Percentiles rank a stretch among this genome's conserved stretches.
Conservation (phyloP, 495 filamentous ascomycete species). For the Aspergillus sclerotioniger region DNA sequence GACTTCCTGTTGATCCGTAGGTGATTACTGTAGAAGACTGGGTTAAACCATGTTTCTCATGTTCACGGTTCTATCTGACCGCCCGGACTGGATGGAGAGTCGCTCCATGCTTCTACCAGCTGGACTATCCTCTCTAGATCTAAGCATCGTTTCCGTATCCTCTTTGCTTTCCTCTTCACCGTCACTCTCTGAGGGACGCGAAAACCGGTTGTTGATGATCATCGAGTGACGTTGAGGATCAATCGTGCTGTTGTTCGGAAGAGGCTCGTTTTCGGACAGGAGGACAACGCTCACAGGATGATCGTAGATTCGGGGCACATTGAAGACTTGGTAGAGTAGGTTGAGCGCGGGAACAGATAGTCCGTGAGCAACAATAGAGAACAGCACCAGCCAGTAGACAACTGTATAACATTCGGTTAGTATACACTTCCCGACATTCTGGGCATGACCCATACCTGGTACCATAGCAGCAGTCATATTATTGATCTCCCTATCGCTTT, state of each 20-base stretch:
- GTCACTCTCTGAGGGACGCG: constrained; percentile 30
- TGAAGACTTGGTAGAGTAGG: constrained; percentile 41
- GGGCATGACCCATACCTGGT: constrained; percentile 28
- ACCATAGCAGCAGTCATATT: constrained; percentile 47
- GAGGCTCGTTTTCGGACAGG: constrained; percentile 47
- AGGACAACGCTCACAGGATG: constrained; percentile 50
- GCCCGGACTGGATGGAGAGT: background rate
- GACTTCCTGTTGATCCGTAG: background rate
- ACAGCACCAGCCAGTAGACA: constrained; percentile 58
- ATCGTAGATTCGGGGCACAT: constrained; percentile 48
- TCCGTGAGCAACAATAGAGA: constrained; percentile 58
- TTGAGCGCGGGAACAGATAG: constrained; percentile 55
- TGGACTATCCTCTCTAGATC: constrained; percentile 11
- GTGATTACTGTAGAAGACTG: background rate
- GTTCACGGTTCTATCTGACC: constrained; percentile 1
- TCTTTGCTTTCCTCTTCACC: constrained; percentile 10
- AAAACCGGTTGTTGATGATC: constrained; percentile 57
- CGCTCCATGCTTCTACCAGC: background rate
- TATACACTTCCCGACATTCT: background rate
- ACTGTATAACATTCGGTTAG: constrained; percentile 26
- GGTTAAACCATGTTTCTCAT: constrained; percentile 11
- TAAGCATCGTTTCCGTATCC: constrained; percentile 3
- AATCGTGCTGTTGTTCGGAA: constrained; percentile 52
- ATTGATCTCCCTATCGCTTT: constrained; percentile 53
- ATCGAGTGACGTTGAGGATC: constrained; percentile 42